A percentile compares a stretch with the other conserved stretches of the same genome.
Evolutionary conservation across 768 basidiomycete species (phyloP).

Genomic region (Cystofilobasidium bisporidii): DNA sequence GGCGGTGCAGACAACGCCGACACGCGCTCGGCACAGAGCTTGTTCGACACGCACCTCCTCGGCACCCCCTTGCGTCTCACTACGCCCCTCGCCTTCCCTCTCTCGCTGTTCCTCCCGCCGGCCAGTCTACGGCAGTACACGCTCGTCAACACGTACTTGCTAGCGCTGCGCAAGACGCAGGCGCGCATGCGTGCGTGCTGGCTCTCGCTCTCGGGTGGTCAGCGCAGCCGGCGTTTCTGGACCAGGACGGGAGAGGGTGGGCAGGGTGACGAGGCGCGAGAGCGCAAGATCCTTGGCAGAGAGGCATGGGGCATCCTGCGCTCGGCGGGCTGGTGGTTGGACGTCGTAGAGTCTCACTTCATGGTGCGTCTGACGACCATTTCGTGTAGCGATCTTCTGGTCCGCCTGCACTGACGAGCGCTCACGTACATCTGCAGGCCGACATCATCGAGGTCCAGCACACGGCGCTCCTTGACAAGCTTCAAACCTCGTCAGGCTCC

Average conservation of each 20-base stretch:
- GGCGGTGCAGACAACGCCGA: no score
- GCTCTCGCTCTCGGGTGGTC: slow-evolving; percentile 74
- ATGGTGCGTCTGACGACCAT: no score
- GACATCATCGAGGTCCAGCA: neutral
- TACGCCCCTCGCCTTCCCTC: slow-evolving; percentile 70
- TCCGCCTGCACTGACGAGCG: no score
- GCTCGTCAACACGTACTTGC: slow-evolving; percentile 68
- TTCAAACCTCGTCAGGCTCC: no score
- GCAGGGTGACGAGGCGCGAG: slow-evolving; percentile 54
- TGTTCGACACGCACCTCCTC: no score
- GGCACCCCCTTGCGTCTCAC: neutral
- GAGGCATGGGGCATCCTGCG: slow-evolving; percentile 79
- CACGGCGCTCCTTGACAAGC: no score
- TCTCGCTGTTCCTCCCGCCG: slow-evolving; percentile 76
- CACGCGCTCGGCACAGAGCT: no score
- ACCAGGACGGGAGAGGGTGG: slow-evolving; percentile 81
- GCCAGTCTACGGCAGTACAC: slow-evolving; percentile 65
- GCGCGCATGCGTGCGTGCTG: slow-evolving; percentile 69
- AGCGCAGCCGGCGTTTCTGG: slow-evolving; percentile 74
- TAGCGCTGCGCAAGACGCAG: slow-evolving; percentile 74
- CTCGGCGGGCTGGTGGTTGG: slow-evolving; percentile 86
- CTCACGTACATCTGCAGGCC: no score
- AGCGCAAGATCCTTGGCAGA: slow-evolving; percentile 57
- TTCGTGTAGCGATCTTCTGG: no score
- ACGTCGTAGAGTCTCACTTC: slow-evolving; percentile 69